phyloP scores from a whole-genome alignment of 2,329 filamentous ascomycete genomes.

The Orbilia quercus region DNA sequence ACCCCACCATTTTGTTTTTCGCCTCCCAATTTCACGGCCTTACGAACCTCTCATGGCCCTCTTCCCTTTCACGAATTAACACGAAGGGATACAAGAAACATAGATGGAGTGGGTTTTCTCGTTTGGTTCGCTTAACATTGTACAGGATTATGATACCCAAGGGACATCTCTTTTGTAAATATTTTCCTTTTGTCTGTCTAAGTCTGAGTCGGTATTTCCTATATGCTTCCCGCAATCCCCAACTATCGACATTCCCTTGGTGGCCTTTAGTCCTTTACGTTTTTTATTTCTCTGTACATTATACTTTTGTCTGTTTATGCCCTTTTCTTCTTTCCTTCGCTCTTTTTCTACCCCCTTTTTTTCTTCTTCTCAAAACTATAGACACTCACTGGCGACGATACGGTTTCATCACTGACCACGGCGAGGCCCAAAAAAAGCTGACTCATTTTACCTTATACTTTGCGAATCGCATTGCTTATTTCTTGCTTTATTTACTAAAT shows the following conservation, averaged over 20 bases:
- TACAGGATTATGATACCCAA: constrained; percentile 57
- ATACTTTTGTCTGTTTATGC: constrained; percentile 9
- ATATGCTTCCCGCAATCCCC: constrained; percentile 33
- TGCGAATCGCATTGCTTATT: constrained; percentile 9
- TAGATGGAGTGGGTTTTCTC: constrained; percentile 44
- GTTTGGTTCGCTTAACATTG: constrained; percentile 30
- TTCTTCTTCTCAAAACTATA: constrained; percentile 30
- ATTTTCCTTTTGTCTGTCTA: constrained; percentile 44
- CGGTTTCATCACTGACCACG: constrained; percentile 21
- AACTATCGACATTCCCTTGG: constrained; percentile 55
- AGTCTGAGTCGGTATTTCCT: constrained; percentile 41
- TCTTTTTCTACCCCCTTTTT: constrained; percentile 14
- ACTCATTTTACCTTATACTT: constrained; percentile 16
- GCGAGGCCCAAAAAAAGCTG: constrained; percentile 27
- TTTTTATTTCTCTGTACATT: constrained; percentile 45
- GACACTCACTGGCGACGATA: constrained; percentile 52
- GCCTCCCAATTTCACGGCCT: constrained; percentile 25
- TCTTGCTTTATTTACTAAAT: constrained; percentile 30
- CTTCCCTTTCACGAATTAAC: constrained; percentile 46
- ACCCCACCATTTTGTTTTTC: constrained; percentile 12
- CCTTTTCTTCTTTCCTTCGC: constrained; percentile 19
- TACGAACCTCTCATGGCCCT: constrained; percentile 41
- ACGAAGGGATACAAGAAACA: constrained; percentile 42
- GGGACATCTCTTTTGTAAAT: constrained; percentile 57
- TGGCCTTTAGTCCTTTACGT: constrained; percentile 24